Conservation (phyloP, 805 yeast species). For the Nakazawaea molendinolei region DNA sequence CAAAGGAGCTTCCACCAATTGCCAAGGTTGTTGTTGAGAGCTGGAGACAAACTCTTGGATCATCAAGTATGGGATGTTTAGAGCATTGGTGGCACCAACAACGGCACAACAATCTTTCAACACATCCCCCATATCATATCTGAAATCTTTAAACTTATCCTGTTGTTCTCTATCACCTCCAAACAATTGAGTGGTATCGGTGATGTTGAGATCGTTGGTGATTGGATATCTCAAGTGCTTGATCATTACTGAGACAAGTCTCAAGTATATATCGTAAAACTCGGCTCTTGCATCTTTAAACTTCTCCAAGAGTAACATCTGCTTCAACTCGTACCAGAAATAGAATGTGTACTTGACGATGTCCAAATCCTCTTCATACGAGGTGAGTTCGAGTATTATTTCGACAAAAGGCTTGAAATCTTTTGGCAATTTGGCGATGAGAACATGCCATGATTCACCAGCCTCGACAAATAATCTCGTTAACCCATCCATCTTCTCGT, state of each 20-base stretch:
- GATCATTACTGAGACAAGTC: constrained; percentile 55
- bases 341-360: constrained; percentile 85
- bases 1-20: constrained; percentile 80
- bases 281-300: constrained; percentile 45
- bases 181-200: constrained; percentile 42
- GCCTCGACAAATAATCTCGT: constrained; percentile 84
- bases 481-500: constrained; percentile 60
- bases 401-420: constrained; percentile 69
- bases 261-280: constrained; percentile 48
- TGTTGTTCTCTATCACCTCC: constrained; percentile 70
- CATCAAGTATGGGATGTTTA: constrained; percentile 61
- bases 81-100: constrained; percentile 67
- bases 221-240: constrained; percentile 71
- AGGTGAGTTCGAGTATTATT: constrained; percentile 62
- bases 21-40: constrained; percentile 53
- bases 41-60: constrained; percentile 35
- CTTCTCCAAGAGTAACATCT: constrained; percentile 54
- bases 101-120: constrained; percentile 92
- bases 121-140: constrained; percentile 98
- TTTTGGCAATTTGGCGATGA: constrained; percentile 66
- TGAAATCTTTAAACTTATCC: constrained; percentile 87
- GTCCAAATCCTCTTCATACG: constrained; percentile 78
- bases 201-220: constrained; percentile 18
- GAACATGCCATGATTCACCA: constrained; percentile 92
- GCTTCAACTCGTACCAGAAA: constrained; percentile 84